Evolutionary conservation across 495 filamentous ascomycete genomes (phyloP), one percentile per base, ranked within the genome.

Genomic region (Delitschia confertaspora): DNA sequence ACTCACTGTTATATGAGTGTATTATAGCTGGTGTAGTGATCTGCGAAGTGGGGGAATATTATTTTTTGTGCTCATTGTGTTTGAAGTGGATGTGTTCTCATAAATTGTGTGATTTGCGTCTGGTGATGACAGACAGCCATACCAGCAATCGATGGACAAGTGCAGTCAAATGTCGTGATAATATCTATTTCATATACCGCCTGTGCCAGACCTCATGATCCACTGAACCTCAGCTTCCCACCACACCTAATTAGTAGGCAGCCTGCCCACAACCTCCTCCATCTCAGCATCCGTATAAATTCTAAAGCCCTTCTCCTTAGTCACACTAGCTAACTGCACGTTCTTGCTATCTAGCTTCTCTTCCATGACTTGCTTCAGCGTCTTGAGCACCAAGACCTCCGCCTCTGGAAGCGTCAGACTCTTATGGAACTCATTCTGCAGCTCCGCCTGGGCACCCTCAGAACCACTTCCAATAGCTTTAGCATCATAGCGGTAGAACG

Each of bases 301-400:
- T 63, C 82, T 81, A 73, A 98, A 96, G 13, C 93, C 91, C 62
- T 84, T 88, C 45, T 93, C 88, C 72, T 89, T 94, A 46, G 91
- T 98, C 41, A 96, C 93, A 59, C 88, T 95, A 32, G 91, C 91
- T 53, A 98, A 66, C 73, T 96, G 91, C 53, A 98, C 93, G 60
- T 96, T 98, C 75, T 96, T 96, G 30, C 83, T 73, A 62, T 98
- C 91, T 39, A 98, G 76, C 72, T 96, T 98, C 78, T 98, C 91
- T 69, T 98, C 91, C 91, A 98, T 98, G 39, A 98, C 91, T 69
- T 98, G 91, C 74, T 98, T 98, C 64, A 98, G 66, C 26, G 91
- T 98, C 78, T 95, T 95, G 53, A 98, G 71, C 23, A 96, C 93
- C 53, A 98, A 68, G 2, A 86, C 84, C 68, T 98, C 91, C 16